Percentiles rank a stretch among this genome's conserved stretches.
Evolutionary conservation across 2,329 filamentous ascomycete species (phyloP).

Genomic region (Fusarium sp.): DNA sequence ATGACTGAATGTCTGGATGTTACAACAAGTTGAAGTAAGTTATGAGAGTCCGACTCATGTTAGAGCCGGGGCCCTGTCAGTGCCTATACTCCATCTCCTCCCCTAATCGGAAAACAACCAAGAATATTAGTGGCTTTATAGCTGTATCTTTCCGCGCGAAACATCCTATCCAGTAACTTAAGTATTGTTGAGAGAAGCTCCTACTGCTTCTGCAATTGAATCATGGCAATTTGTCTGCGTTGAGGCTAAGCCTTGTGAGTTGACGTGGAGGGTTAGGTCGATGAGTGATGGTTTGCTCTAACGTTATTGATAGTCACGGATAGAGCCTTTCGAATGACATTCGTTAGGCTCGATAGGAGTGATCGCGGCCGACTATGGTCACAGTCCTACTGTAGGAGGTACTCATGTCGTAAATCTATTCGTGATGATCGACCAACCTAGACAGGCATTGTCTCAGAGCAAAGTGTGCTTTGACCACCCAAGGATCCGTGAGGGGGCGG

Average conservation of each 20-base stretch:
- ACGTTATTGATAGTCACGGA: background rate
- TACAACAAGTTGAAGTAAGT: background rate
- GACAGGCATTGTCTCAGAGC: constrained; percentile 41
- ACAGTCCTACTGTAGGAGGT: constrained; percentile 20
- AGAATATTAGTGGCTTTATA: background rate
- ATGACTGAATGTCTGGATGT: background rate
- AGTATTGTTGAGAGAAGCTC: background rate
- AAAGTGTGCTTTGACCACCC: constrained; percentile 36
- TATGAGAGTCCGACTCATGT: background rate
- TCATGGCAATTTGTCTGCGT: constrained; percentile 11
- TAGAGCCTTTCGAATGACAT: constrained; percentile 1
- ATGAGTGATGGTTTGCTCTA: constrained; percentile 2
- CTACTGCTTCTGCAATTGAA: constrained; percentile 13
- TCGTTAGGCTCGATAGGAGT: background rate
- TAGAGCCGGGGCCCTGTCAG: background rate
- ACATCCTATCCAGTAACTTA: background rate
- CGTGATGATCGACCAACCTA: constrained; percentile 43
- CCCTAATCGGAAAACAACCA: background rate
- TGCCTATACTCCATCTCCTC: background rate
- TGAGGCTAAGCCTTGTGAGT: constrained; percentile 25
- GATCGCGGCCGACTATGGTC: constrained; percentile 9
- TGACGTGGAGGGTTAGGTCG: constrained; percentile 31
- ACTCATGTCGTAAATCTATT: constrained; percentile 19
- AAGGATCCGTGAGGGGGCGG: constrained; percentile 38
- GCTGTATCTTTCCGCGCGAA: background rate